These are phyloP conservation scores for Crithidia mellificae DNA, from an alignment of 208 protist species.

Conservation along the genomic window DNA sequence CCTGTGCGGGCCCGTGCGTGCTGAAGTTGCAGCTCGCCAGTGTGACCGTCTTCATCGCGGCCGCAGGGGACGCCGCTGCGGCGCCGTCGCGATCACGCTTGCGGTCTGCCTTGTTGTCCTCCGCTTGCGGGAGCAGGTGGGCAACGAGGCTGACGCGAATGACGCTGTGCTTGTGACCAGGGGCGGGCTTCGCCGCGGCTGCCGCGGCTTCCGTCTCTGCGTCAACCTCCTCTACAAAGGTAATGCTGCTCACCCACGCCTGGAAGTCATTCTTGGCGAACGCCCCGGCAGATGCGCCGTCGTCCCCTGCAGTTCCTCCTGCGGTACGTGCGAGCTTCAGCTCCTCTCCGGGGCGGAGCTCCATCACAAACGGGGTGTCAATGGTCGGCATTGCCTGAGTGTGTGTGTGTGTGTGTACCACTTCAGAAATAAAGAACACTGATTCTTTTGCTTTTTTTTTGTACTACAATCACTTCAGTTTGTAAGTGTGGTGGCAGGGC, in stretches of 20 bases:
- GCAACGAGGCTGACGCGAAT: constrained; percentile 44
- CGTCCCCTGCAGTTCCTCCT: neutral
- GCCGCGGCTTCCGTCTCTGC: neutral
- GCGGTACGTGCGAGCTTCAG: constrained; percentile 29
- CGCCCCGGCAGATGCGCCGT: constrained; percentile 6
- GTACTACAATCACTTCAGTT: too few species aligned
- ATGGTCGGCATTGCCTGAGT: constrained; percentile 40
- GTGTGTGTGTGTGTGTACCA: neutral
- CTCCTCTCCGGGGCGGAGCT: constrained; percentile 46
- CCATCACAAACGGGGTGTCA: constrained; percentile 51
- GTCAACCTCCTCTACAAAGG: constrained; percentile 39
- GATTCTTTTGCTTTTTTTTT: neutral
- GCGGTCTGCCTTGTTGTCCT: neutral
- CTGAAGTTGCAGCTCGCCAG: constrained; percentile 48
- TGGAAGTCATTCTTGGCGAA: constrained; percentile 37
- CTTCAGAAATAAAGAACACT: too few species aligned
- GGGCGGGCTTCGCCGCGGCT: constrained; percentile 2
- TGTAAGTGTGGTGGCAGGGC: too few species aligned
- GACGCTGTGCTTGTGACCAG: constrained; percentile 24
- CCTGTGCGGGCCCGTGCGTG: neutral
- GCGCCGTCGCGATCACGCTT: constrained; percentile 17
- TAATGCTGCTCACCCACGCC: constrained; percentile 38
- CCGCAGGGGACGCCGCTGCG: neutral
- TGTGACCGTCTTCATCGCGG: constrained; percentile 26
- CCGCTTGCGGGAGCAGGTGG: constrained; percentile 11